phyloP scores from a whole-genome alignment of 106 monocot species.

The Acorus calamus region DNA sequence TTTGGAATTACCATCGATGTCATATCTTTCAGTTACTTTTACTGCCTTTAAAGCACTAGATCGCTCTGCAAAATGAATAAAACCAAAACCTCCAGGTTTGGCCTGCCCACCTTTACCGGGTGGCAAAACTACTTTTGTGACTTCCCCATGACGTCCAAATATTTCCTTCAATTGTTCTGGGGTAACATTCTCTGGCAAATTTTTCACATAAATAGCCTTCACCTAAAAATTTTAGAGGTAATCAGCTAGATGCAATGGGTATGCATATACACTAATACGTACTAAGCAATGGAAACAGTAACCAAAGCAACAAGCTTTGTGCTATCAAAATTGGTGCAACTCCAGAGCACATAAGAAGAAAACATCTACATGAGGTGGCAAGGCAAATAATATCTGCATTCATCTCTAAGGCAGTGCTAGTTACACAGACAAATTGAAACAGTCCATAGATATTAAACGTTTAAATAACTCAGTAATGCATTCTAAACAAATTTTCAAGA shows the following conservation, averaged over 20 bases:
- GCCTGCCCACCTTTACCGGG: constrained; percentile 62
- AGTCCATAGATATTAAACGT: too few relatives aligned
- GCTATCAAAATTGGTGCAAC: too few relatives aligned
- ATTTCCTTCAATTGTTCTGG: constrained; percentile 74
- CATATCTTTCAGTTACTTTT: constrained; percentile 83
- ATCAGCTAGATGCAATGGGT: neutral
- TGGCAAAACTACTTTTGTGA: constrained; percentile 88
- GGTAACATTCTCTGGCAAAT: constrained; percentile 73
- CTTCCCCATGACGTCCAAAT: constrained; percentile 84
- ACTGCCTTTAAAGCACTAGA: constrained; percentile 92
- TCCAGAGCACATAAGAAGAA: too few relatives aligned
- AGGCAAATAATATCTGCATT: too few relatives aligned
- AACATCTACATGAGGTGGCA: too few relatives aligned
- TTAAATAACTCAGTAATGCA: too few relatives aligned
- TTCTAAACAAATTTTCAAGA: too few relatives aligned
- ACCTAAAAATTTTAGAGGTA: constrained; percentile 44
- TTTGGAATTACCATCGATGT: constrained; percentile 69
- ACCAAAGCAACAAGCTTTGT: too few relatives aligned
- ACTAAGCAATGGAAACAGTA: too few relatives aligned
- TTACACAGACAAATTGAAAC: too few relatives aligned
- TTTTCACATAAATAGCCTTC: constrained; percentile 86
- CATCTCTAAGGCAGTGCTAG: too few relatives aligned
- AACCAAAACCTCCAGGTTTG: constrained; percentile 79
- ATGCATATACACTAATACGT: too few relatives aligned
- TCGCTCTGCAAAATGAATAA: constrained; percentile 96